Base-by-base conservation (phyloP, 2,329 filamentous ascomycete species). In the Ophioceras dolichostomum region DNA sequence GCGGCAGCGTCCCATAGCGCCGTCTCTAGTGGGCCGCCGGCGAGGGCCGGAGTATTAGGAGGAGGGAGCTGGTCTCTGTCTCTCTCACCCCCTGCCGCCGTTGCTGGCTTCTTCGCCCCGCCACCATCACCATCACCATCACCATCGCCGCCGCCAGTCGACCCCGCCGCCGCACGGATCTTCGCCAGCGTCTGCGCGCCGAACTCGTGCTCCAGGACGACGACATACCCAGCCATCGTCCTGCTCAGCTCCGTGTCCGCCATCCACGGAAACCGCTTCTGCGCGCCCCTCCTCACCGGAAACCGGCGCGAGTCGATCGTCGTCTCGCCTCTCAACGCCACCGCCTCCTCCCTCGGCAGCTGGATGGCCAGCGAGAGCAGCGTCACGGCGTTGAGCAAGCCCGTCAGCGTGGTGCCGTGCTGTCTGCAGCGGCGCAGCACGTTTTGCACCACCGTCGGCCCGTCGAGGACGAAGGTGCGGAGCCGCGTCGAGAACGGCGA, bases 361-460 rank as follows among this genome's bases (percentile, higher is more conserved):
- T 51, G 58, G 0, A 43, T 46, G 4, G 62, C 48, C 5, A 71
- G 48, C 2, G 66, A 64, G 8, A 53, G 49, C 5, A 67, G 50
- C 4, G 60, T 46, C 1, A 74, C 52, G 3, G 57, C 61, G 24
- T 73, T 64, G 1, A 74, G 36, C 10, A 75, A 54, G 0, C 58
- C 59, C 0, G 70, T 74, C 5, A 75, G 47, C 3, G 67, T 70
- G 10, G 60, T 54, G 3, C 49, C 47, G 32, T 66, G 58, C 12
- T 46, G 44, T 10, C 67, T 56, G 40, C 65, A 67, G 2, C 51
- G 56, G 1, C 48, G 37, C 6, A 72, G 46, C 2, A 72, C 45
- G 2, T 12, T 26, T n/a, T n/a, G n/a, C 22, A 12, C 22, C 12
- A 26, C 8, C 22, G 22, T 26, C 22, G 7, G 8, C 22, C 22